These are phyloP conservation scores for Wickerhamiella siamensis DNA, from an alignment of 805 yeast genomes.

Conservation along the genomic window DNA sequence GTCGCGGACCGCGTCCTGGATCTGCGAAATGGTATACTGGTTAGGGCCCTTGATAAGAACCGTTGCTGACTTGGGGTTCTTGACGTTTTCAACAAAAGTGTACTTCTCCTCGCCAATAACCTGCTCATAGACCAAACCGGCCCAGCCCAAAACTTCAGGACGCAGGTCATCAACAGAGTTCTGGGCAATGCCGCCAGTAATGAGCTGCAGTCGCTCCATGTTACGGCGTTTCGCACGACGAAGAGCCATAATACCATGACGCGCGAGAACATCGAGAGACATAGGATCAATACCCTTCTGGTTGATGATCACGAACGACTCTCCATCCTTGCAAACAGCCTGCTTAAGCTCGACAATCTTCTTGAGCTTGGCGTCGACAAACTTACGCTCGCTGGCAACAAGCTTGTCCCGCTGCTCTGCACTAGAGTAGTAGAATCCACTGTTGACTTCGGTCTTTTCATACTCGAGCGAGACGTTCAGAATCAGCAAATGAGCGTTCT, in stretches of 20 bases:
- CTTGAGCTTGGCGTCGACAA: constrained; percentile 83
- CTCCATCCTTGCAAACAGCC: constrained; percentile 65
- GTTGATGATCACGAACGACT: constrained; percentile 85
- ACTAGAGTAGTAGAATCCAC: constrained; percentile 83
- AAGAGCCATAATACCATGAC: constrained; percentile 80
- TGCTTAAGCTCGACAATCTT: constrained; percentile 89
- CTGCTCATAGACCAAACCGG: constrained; percentile 85
- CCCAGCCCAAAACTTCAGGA: constrained; percentile 66
- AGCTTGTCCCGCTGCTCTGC: constrained; percentile 95
- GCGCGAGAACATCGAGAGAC: constrained; percentile 88
- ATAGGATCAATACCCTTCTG: constrained; percentile 98
- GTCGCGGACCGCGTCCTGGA: constrained; percentile 94
- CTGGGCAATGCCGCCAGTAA: constrained; percentile 96
- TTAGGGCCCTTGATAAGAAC: constrained; percentile 90
- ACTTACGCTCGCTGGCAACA: constrained; percentile 83
- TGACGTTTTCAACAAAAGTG: constrained; percentile 80
- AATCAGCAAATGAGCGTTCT: constrained; percentile 72
- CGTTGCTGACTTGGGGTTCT: constrained; percentile 81
- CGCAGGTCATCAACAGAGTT: constrained; percentile 88
- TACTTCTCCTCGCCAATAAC: constrained; percentile 94
- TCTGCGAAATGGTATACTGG: constrained; percentile 73
- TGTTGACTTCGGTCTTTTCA: constrained; percentile 94
- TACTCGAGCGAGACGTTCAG: constrained; percentile 90
- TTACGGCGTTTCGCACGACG: constrained; percentile 98
- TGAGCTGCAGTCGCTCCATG: constrained; percentile 94